Conservation (phyloP, 345 rosid genomes). For the Cardiospermum halicacabum region DNA sequence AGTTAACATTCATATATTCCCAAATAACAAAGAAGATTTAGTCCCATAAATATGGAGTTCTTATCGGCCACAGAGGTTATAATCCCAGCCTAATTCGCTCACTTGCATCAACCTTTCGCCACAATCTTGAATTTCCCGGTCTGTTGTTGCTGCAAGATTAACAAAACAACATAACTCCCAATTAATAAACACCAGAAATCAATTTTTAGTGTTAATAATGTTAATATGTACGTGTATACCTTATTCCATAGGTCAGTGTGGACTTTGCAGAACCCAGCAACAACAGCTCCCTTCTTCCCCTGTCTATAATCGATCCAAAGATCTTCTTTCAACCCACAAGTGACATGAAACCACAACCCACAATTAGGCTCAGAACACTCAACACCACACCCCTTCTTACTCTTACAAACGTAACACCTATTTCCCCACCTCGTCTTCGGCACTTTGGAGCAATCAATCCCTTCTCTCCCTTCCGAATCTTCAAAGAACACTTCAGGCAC, state of each 20-base stretch:
- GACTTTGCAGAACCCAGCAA: conserved; percentile 80
- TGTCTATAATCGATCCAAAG: conserved; percentile 71
- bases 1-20: neutral
- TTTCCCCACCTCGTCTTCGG: conserved; percentile 60
- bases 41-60: neutral
- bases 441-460: conserved; percentile 53
- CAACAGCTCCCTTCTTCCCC: conserved; percentile 62
- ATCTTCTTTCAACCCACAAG: conserved; percentile 77
- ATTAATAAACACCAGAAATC: too few relatives aligned
- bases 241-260: conserved; percentile 78
- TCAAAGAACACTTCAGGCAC: conserved; percentile 89
- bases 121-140: conserved; percentile 97
- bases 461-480: conserved; percentile 83
- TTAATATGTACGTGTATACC: conserved; percentile 38
- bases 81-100: conserved; percentile 8
- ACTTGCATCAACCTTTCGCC: conserved; percentile 51
- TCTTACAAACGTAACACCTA: conserved; percentile 59
- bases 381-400: conserved; percentile 58
- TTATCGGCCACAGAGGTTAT: neutral
- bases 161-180: conserved; percentile 13
- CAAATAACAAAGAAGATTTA: neutral
- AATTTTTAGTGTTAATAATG: too few relatives aligned
- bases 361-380: conserved; percentile 89
- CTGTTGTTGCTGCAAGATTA: conserved; percentile 74
- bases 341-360: conserved; percentile 62